Evolutionary conservation across 371 early-diverging fungal species (phyloP).

Genomic region (Syncephalastrum monosporum): DNA sequence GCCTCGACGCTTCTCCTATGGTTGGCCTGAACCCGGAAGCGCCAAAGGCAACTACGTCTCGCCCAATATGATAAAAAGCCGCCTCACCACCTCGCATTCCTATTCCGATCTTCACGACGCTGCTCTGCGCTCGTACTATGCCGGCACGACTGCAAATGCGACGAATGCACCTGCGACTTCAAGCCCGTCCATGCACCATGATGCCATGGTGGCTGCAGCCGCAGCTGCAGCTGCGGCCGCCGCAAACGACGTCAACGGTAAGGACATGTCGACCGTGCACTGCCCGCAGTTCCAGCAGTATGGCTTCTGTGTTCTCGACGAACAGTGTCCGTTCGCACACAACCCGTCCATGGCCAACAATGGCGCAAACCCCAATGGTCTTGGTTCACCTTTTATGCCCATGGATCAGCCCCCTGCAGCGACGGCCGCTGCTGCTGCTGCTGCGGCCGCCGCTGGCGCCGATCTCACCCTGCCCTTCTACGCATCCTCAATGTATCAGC

Average conservation of each 20-base stretch:
- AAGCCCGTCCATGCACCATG: constrained; percentile 7
- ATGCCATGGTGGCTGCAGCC: constrained; percentile 8
- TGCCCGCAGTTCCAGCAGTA: constrained; percentile 52
- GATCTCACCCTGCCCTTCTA: constrained; percentile 12
- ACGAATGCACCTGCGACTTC: constrained; percentile 1
- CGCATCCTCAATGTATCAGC: constrained; percentile 14
- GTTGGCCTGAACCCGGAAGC: constrained; percentile 24
- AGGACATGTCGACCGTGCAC: constrained; percentile 7
- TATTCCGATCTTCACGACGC: constrained; percentile 31
- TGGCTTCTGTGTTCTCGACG: constrained; percentile 60
- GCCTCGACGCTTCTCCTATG: constrained; percentile 27
- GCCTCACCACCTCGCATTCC: constrained; percentile 26
- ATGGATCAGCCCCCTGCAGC: constrained; percentile 2
- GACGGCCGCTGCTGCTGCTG: constrained; percentile 12
- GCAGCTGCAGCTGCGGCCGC: background rate
- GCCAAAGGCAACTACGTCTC: constrained; percentile 8
- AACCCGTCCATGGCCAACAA: constrained; percentile 14
- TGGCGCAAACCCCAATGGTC: background rate
- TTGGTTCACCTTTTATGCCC: background rate
- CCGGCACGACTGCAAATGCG: constrained; percentile 1
- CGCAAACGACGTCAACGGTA: constrained; percentile 10
- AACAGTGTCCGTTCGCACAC: constrained; percentile 59
- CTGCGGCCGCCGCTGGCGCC: constrained; percentile 7
- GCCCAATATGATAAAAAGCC: constrained; percentile 13
- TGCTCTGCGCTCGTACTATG: constrained; percentile 13